Percentiles rank a stretch among this genome's conserved stretches.
phyloP scores from a whole-genome alignment of 352 stramenopile genomes.

The Aphanomyces stellatus region DNA sequence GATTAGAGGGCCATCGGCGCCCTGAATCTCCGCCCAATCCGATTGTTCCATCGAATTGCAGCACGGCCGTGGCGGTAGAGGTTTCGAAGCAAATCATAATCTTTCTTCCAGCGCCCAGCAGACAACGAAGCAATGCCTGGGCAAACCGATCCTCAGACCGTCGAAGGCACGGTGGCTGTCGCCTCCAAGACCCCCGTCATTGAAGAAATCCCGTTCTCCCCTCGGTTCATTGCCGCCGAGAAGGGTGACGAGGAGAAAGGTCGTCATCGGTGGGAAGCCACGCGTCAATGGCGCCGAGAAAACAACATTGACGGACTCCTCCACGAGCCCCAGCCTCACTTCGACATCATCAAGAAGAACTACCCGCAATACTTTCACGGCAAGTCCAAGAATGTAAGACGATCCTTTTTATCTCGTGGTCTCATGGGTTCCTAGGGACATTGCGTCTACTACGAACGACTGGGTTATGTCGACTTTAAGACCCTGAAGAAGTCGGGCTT shows the following conservation, averaged over 20 bases:
- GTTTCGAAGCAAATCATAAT: not conserved
- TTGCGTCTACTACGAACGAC: constrained; percentile 74
- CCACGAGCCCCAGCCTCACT: constrained; percentile 62
- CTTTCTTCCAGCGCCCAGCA: constrained; percentile 22
- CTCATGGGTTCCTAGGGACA: not conserved
- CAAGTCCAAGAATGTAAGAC: constrained; percentile 46
- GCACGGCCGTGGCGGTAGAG: too few species aligned
- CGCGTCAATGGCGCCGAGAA: constrained; percentile 72
- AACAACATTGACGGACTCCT: constrained; percentile 84
- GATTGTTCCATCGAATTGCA: too few species aligned
- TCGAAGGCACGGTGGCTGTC: too few species aligned
- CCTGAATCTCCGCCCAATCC: too few species aligned
- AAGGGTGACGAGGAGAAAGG: constrained; percentile 79
- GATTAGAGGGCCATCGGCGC: too few species aligned
- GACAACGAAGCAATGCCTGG: constrained; percentile 66
- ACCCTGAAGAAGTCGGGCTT: constrained; percentile 82
- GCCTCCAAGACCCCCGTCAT: too few species aligned
- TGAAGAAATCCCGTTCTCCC: constrained; percentile 54
- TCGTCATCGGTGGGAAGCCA: constrained; percentile 58
- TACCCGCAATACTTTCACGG: constrained; percentile 89
- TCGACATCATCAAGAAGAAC: constrained; percentile 86
- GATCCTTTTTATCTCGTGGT: not conserved
- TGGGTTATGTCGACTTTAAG: constrained; percentile 79
- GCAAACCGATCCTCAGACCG: too few species aligned
- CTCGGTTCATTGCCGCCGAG: constrained; percentile 71